phyloP scores from a whole-genome alignment of 257 asterid genomes.

The Echium plantagineum region DNA sequence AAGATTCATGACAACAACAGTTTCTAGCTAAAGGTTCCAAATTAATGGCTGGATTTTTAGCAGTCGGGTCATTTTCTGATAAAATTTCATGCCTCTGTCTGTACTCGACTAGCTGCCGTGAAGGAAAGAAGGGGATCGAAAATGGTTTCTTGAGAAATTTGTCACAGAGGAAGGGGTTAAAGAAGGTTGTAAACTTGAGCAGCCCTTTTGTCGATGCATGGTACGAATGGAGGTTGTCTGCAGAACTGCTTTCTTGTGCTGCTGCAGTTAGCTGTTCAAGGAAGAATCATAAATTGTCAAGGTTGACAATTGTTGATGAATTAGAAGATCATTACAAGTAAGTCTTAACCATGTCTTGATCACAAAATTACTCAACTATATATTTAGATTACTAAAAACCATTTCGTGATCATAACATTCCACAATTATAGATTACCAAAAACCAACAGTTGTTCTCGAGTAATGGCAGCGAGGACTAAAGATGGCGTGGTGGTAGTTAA shows the following conservation, averaged over 20 bases:
- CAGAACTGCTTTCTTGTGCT: constrained; percentile 16
- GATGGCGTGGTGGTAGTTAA: constrained; percentile 52
- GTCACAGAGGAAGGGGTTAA: constrained; percentile 19
- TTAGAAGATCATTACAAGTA: constrained; percentile 56
- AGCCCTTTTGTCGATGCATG: constrained; percentile 28
- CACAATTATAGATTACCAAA: neutral
- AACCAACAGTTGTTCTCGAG: neutral
- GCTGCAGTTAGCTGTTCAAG: constrained; percentile 21
- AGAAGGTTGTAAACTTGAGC: constrained; percentile 22
- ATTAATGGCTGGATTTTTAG: too few species aligned
- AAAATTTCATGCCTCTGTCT: too few species aligned
- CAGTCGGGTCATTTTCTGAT: too few species aligned
- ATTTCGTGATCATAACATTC: too few species aligned
- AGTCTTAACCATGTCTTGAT: too few species aligned
- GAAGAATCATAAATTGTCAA: constrained; percentile 21
- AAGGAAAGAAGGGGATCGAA: constrained; percentile 7
- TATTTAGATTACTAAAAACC: too few species aligned
- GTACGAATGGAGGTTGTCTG: constrained; percentile 16
- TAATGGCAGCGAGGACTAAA: constrained; percentile 24
- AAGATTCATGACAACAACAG: too few species aligned
- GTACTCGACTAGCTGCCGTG: too few species aligned
- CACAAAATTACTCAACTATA: too few species aligned
- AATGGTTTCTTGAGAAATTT: constrained; percentile 10
- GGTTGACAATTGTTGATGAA: constrained; percentile 30
- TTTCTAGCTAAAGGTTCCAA: too few species aligned